Evolutionary conservation across 169 alveolate genomes (phyloP), one percentile per base, ranked within the genome.

Genomic region (Amoebophrya sp.): DNA sequence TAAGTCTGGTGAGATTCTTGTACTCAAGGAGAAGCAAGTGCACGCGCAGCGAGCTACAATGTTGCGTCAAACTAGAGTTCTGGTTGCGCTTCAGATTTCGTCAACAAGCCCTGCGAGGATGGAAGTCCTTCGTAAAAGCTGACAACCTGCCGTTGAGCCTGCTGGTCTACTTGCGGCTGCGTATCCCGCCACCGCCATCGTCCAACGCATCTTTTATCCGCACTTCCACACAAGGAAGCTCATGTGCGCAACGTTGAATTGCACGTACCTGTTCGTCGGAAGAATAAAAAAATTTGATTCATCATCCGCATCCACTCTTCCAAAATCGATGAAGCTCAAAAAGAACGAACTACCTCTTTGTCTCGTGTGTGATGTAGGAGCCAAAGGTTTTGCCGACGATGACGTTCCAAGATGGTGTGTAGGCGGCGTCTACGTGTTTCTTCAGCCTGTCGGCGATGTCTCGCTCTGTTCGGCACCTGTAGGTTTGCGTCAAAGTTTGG

Each of bases 401-500:
- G 4, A 58, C 78, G 78, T 58, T 58, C 78, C 78, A 58, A 23
- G 78, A 58, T 58, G 78, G 78, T 58, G 78, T 58, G 78, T 58
- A 58, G 10, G 78, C 78, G 4, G 26, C 78, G 34, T 58, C 78
- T 2, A 16, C 26, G 23, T 58, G 78, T 29, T 58, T 58, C 78
- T 58, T 58, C 34, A 58, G 78, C 23, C 78, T 16, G 34, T 58
- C 78, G 2, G 78, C 78, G 26, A 58, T 58, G 78, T 58, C 78
- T 58, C 78, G 78, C 78, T 58, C 78, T 58, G 78, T 58, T n/a
- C 78, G 26, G 78, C 78, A 58, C 78, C 78, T 58, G 78, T 13
- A 23, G 38, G 5, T 45, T 18, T 45, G 18, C 67, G n/a, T 42
- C 48, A 42, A 42, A 42, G 48, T 42, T 42, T 42, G 48, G 48